These are phyloP conservation scores for Syncephalis fuscata DNA, from an alignment of 371 early-diverging fungal species.

Conservation along the genomic window DNA sequence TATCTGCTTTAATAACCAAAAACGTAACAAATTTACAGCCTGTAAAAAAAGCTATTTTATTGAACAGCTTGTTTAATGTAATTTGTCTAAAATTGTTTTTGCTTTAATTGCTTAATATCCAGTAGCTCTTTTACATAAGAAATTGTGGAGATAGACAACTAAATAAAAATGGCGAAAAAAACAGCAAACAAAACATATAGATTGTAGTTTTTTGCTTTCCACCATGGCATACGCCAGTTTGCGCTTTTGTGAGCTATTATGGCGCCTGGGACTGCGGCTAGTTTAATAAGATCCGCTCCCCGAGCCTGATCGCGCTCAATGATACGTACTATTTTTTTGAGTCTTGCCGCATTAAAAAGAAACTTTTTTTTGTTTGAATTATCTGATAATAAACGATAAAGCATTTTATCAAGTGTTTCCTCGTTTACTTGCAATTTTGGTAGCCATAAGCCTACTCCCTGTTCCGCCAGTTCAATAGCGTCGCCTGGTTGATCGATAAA, in stretches of 20 bases:
- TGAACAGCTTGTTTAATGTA: too few species aligned
- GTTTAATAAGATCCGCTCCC: background rate
- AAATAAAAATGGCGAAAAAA: too few species aligned
- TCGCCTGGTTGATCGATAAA: constrained; percentile 3
- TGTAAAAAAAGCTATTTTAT: too few species aligned
- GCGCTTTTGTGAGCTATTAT: background rate
- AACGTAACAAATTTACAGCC: too few species aligned
- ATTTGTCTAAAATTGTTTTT: too few species aligned
- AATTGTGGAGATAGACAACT: too few species aligned
- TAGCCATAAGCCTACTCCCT: background rate
- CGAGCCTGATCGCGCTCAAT: background rate
- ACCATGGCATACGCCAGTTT: background rate
- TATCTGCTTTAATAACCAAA: too few species aligned
- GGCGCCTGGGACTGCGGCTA: background rate
- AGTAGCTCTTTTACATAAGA: too few species aligned
- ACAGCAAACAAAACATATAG: background rate
- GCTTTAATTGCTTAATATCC: too few species aligned
- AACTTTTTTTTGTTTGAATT: background rate
- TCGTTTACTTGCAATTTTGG: background rate
- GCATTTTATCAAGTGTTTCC: background rate
- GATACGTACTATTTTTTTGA: background rate
- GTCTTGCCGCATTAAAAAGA: background rate
- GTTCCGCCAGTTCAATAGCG: background rate
- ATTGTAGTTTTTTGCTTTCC: background rate
- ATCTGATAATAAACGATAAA: background rate